Conservation (phyloP, 192 early-diverging fungal genomes). For the Coemansia sp. region DNA sequence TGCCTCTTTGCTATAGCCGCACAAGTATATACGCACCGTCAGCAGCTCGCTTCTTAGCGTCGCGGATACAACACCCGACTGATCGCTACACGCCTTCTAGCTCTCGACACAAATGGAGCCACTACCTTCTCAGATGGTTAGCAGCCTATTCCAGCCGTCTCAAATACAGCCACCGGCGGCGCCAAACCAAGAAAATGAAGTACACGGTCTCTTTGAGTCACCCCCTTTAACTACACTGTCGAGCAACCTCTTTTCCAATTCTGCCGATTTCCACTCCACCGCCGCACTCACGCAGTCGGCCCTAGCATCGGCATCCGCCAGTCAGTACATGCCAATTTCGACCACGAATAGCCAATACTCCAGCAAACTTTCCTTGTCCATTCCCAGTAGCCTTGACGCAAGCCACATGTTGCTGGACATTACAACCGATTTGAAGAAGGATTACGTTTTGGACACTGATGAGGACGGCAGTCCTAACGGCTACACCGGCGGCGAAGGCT, state of each 20-base stretch:
- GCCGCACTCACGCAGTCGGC: background rate
- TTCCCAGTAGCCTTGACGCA: background rate
- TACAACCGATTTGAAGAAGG: background rate
- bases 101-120: constrained; percentile 29
- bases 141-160: constrained; percentile 24
- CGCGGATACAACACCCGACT: constrained; percentile 3
- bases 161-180: constrained; percentile 19
- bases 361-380: background rate
- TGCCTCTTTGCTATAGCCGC: background rate
- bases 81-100: background rate
- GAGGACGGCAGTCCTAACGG: constrained; percentile 1
- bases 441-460: constrained; percentile 13
- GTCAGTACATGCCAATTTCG: constrained; percentile 6
- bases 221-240: no score
- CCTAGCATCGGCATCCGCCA: background rate
- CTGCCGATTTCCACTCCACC: background rate
- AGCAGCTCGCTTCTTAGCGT: background rate
- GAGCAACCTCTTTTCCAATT: background rate
- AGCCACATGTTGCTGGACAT: background rate
- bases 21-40: background rate
- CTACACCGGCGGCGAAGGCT: constrained; percentile 3
- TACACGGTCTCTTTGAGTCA: background rate
- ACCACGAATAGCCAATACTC: background rate
- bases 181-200: background rate
- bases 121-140: constrained; percentile 23